A percentile compares a stretch with the other conserved stretches of the same genome.
Evolutionary conservation across 208 protist genomes (phyloP).

Genomic region (Leishmania tropica): DNA sequence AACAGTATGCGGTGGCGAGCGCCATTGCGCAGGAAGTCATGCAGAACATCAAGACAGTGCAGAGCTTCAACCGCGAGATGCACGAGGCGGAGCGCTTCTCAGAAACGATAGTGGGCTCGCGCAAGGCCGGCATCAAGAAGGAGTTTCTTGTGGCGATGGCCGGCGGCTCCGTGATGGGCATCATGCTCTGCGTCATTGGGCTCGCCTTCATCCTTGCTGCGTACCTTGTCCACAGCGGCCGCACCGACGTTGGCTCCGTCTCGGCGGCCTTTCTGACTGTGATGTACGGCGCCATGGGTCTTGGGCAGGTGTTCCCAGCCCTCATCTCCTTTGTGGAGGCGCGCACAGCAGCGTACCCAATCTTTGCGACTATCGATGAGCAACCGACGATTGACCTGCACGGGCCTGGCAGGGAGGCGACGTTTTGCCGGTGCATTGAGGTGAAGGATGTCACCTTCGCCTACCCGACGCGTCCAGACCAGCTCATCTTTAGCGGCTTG

Average conservation of each 20-base stretch:
- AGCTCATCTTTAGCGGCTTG: constrained; percentile 65
- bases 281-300: constrained; percentile 61
- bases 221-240: constrained; percentile 62
- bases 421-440: constrained; percentile 51
- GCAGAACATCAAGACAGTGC: constrained; percentile 82
- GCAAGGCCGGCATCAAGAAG: constrained; percentile 62
- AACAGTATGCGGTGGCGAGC: constrained; percentile 78
- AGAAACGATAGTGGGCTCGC: constrained; percentile 42
- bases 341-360: constrained; percentile 64
- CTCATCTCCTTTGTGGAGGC: constrained; percentile 71
- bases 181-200: constrained; percentile 54
- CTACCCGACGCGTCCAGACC: constrained; percentile 82
- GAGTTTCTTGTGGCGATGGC: constrained; percentile 52
- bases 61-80: constrained; percentile 71
- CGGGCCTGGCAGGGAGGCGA: constrained; percentile 31
- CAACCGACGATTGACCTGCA: constrained; percentile 60
- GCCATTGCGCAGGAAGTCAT: constrained; percentile 89
- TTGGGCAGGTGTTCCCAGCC: constrained; percentile 63
- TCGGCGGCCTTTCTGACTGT: constrained; percentile 62
- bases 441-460: constrained; percentile 71
- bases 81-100: constrained; percentile 67
- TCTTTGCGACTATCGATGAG: constrained; percentile 86
- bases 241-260: constrained; percentile 51
- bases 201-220: constrained; percentile 66
- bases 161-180: constrained; percentile 39